Evolutionary conservation across 23 red algal genomes (phyloP).

Genomic region (Gracilariopsis chorda): DNA sequence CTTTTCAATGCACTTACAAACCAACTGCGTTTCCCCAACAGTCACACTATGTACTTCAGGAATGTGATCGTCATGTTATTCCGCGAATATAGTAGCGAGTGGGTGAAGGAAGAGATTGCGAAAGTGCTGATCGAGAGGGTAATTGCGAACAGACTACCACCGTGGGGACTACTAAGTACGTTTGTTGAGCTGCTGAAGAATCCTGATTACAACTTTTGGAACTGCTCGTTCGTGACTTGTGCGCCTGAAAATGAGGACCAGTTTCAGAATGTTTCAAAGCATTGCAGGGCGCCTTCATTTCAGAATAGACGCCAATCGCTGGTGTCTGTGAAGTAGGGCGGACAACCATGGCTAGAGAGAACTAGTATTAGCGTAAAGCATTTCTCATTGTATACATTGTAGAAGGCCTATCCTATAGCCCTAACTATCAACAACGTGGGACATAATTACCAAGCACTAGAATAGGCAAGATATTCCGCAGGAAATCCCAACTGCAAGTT

Average conservation of each 20-base stretch:
- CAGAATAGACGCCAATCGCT: constrained; percentile 24
- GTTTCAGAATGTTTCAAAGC: constrained; percentile 89
- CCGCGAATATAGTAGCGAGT: constrained; percentile 62
- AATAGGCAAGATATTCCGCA: too few relatives aligned
- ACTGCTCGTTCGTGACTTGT: constrained; percentile 77
- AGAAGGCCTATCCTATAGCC: too few relatives aligned
- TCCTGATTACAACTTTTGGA: constrained; percentile 92
- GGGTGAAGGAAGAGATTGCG: constrained; percentile 85
- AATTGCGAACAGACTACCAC: constrained; percentile 92
- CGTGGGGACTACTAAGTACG: constrained; percentile 95
- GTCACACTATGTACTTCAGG: constrained; percentile 92
- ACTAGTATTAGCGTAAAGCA: too few relatives aligned
- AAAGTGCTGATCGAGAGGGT: constrained; percentile 90
- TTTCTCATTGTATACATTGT: too few relatives aligned
- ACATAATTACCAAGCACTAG: too few relatives aligned
- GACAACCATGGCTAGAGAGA: too few relatives aligned
- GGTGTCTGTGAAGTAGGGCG: not conserved
- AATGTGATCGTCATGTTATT: constrained; percentile 85
- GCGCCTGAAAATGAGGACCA: constrained; percentile 84
- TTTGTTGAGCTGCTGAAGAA: constrained; percentile 98
- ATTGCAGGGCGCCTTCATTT: constrained; percentile 68
- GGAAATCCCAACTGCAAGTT: too few relatives aligned
- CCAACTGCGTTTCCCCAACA: constrained; percentile 93
- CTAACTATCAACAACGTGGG: too few relatives aligned
- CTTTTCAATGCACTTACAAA: constrained; percentile 85